Base-by-base conservation (phyloP, 305 asterid species). In the Striga hermonthica region DNA sequence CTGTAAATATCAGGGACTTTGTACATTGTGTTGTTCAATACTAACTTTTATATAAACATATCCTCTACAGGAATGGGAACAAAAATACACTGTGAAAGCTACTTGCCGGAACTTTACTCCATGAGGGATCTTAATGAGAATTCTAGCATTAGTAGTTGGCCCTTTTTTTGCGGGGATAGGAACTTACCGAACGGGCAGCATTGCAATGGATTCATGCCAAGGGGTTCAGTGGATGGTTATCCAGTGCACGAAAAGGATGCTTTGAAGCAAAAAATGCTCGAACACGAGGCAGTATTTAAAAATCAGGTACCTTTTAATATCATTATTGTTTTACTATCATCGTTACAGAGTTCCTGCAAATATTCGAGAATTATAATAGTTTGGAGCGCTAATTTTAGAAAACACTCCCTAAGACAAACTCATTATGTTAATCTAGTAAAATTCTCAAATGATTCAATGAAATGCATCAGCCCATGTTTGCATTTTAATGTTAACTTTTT, bases 111-210 rank as follows among this genome's bases (percentile, higher is more conserved):
- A 56, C 74, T 71, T 80, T 77, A 79, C 77, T 82, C 88, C 72
- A 93, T 90, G 97, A 83, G 87, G 83, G 88, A 90, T 80, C 95
- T 81, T 68, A 93, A 90, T 68, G 95, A 84, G 67, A 91, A 86
- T 80, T 85, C 89, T 66, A 88, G 88, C 79, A 78, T 84, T 74
- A 80, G 85, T 66, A 83, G 91, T 74, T 88, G 95, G 95, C 89
- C 96, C 59, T 53, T 78, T 28, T 83, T 76, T 76, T 82, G 78
- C 45, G 88, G 80, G 58, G 91, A 84, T 39, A 85, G 79, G 65
- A 75, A 80, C 36, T 39, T 81, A 53, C 64, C 83, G 11, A 81
- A 72, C 57, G 88, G 90, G 78, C 95, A 80, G 74, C 84, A 76
- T 76, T 81, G 73, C 85, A 83, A 83, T 57, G 94, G 95, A n/a